Conservation (phyloP, 805 yeast genomes). For the Nakazawaea anatomiae region DNA sequence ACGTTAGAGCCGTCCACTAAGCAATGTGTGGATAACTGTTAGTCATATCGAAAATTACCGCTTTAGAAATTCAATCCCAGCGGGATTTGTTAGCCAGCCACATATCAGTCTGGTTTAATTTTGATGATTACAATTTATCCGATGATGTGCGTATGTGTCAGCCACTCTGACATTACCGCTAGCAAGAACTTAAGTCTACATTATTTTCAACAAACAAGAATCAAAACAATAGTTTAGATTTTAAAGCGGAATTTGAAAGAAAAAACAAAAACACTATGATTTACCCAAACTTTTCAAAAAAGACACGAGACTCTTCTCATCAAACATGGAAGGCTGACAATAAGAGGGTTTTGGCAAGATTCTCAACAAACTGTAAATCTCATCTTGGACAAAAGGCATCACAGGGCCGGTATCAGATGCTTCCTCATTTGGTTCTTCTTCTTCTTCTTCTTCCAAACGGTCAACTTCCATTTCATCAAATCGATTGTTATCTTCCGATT, state of each 20-base stretch:
- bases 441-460: not conserved
- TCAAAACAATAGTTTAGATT: too few species aligned
- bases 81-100: too few species aligned
- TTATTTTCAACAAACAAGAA: too few species aligned
- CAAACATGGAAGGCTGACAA: slow-evolving; percentile 11
- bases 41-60: too few species aligned
- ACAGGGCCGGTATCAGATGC: slow-evolving; percentile 15
- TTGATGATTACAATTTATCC: not conserved
- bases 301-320: slow-evolving; percentile 6
- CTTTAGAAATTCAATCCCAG: too few species aligned
- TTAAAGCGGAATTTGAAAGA: not conserved
- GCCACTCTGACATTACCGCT: too few species aligned
- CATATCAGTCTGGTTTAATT: too few species aligned
- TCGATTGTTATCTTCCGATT: slow-evolving; percentile 5
- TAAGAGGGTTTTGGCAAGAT: slow-evolving; percentile 43
- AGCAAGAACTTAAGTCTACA: too few species aligned
- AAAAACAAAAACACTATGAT: not conserved
- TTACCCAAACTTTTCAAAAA: slow-evolving; percentile 4
- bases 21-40: too few species aligned
- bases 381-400: slow-evolving; percentile 25
- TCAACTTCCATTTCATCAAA: not conserved
- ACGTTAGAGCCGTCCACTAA: too few species aligned
- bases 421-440: not conserved
- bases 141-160: not conserved
- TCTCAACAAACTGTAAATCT: slow-evolving; percentile 44